phyloP scores from a whole-genome alignment of 1,139 yeast genomes.

The Saccharomyces hybrid region DNA sequence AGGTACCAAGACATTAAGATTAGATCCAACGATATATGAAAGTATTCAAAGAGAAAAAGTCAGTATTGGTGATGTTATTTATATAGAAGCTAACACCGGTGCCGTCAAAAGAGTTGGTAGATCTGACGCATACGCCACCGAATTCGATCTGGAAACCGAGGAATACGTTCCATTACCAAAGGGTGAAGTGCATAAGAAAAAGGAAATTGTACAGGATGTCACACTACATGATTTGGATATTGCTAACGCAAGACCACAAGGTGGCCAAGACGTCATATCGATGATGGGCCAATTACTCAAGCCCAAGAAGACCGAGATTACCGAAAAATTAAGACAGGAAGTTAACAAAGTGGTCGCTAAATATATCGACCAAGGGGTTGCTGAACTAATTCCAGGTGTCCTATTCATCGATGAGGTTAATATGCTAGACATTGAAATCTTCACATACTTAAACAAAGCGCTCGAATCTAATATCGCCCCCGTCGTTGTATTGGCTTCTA shows the following conservation, averaged over 20 bases:
- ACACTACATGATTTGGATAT: constrained; percentile 92
- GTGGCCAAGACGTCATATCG: constrained; percentile 95
- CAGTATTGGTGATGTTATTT: constrained; percentile 90
- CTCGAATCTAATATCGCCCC: constrained; percentile 90
- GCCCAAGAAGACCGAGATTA: constrained; percentile 96
- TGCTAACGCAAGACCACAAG: constrained; percentile 96
- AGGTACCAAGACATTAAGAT: constrained; percentile 85
- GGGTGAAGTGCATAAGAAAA: constrained; percentile 97
- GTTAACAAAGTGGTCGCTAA: constrained; percentile 93
- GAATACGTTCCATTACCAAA: constrained; percentile 97
- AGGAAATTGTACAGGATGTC: constrained; percentile 95
- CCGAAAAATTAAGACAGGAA: constrained; percentile 87
- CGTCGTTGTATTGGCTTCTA: constrained; percentile 87
- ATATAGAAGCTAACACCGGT: constrained; percentile 95
- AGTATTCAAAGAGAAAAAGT: constrained; percentile 93
- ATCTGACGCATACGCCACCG: constrained; percentile 96
- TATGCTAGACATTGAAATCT: constrained; percentile 94
- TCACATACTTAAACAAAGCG: constrained; percentile 89
- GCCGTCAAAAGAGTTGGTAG: constrained; percentile 96
- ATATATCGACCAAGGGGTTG: constrained; percentile 95
- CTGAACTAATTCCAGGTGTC: constrained; percentile 96
- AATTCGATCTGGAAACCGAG: constrained; percentile 95
- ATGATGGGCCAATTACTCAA: constrained; percentile 98
- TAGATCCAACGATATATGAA: constrained; percentile 94
- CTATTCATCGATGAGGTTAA: constrained; percentile 95